These are phyloP conservation scores for Globisporangium okanoganense DNA, from an alignment of 352 stramenopile species.

Conservation along the genomic window DNA sequence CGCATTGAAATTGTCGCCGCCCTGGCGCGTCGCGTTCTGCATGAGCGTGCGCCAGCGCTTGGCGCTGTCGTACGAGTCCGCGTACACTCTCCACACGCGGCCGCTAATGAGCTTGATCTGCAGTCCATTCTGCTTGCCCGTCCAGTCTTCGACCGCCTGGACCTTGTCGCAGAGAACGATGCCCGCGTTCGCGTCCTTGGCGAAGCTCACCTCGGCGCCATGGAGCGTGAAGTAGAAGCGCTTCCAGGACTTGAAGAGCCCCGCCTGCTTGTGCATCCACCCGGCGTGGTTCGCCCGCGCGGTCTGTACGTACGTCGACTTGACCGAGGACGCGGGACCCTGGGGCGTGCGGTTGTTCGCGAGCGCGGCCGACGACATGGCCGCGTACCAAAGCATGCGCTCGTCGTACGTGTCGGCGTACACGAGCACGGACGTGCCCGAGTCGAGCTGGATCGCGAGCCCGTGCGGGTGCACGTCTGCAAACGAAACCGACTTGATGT, in stretches of 20 bases:
- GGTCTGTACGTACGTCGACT: slow-evolving; percentile 74
- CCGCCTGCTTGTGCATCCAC: slow-evolving; percentile 74
- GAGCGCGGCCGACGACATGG: slow-evolving; percentile 55
- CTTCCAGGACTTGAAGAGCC: slow-evolving; percentile 82
- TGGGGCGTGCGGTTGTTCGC: slow-evolving; percentile 37
- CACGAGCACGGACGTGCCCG: slow-evolving; percentile 58
- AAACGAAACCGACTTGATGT: slow-evolving; percentile 65
- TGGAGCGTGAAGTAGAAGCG: slow-evolving; percentile 81
- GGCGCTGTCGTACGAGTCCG: slow-evolving; percentile 72
- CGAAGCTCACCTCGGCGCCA: slow-evolving; percentile 60
- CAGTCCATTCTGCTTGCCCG: slow-evolving; percentile 63
- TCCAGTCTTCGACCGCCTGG: slow-evolving; percentile 59
- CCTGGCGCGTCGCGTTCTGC: slow-evolving; percentile 36
- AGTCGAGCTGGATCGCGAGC: slow-evolving; percentile 65
- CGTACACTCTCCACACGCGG: slow-evolving; percentile 62
- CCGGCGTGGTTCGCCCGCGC: slow-evolving; percentile 69
- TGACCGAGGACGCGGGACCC: slow-evolving; percentile 40
- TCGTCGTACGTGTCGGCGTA: slow-evolving; percentile 81
- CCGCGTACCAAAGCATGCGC: slow-evolving; percentile 79
- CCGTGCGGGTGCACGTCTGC: slow-evolving; percentile 67
- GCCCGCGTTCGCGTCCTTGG: slow-evolving; percentile 70
- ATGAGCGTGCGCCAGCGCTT: slow-evolving; percentile 78
- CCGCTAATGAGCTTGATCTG: slow-evolving; percentile 64
- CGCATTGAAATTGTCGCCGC: slow-evolving; percentile 48
- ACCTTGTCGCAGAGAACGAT: slow-evolving; percentile 58